Conservation (phyloP, 768 basidiomycete species). For the Hypholoma sublateritium region DNA sequence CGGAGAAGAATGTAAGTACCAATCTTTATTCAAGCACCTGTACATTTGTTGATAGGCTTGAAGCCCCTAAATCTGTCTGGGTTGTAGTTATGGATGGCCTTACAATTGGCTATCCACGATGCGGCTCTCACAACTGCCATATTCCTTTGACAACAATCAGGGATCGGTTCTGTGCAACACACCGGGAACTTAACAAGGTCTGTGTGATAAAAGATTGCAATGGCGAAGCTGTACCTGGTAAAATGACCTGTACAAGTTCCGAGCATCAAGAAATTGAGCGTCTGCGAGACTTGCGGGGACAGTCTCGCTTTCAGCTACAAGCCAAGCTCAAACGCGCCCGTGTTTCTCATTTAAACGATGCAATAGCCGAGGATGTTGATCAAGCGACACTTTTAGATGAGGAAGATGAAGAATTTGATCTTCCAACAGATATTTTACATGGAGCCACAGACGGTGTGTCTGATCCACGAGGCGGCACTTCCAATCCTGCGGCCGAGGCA, state of each 20-base stretch:
- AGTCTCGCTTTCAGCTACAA: constrained; percentile 4
- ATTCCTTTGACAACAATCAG: background rate
- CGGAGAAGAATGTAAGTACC: background rate
- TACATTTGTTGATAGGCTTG: background rate
- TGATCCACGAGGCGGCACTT: background rate
- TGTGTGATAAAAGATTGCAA: constrained; percentile 2
- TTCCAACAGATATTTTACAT: background rate
- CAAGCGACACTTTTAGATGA: background rate
- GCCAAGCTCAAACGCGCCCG: background rate
- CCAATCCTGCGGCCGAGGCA: background rate
- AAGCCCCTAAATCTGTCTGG: background rate
- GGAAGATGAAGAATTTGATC: constrained; percentile 5
- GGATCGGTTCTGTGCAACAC: constrained; percentile 6
- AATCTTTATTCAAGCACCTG: too few relatives aligned
- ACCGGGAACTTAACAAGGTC: background rate
- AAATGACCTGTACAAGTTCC: background rate
- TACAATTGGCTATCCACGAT: constrained; percentile 10
- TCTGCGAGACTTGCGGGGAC: constrained; percentile 2
- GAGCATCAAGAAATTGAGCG: constrained; percentile 7
- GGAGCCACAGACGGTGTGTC: background rate
- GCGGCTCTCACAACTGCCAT: constrained; percentile 7
- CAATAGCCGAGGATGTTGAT: constrained; percentile 1
- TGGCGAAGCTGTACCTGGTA: background rate
- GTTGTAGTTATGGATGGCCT: constrained; percentile 19
- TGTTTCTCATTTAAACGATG: constrained; percentile 6